Percentiles rank a stretch among this genome's conserved stretches.
Conservation (phyloP, 352 stramenopile genomes). For the Blastocystis sp. region DNA sequence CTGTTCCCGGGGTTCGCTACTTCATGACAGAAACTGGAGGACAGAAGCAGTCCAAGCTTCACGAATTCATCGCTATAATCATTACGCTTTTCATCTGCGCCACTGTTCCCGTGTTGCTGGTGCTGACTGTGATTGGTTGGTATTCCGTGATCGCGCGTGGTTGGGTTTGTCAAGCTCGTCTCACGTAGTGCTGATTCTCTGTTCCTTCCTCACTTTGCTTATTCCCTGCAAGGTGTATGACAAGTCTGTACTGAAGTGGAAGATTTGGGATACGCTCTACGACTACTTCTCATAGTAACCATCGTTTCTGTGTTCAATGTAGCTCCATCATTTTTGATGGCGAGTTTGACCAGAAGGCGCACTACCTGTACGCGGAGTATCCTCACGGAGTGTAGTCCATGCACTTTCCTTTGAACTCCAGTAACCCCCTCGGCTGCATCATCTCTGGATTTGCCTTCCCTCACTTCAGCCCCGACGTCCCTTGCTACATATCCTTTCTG, state of each 20-base stretch:
- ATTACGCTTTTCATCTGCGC: constrained; percentile 18
- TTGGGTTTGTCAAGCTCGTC: not conserved
- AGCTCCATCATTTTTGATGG: constrained; percentile 52
- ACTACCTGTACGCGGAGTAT: constrained; percentile 46
- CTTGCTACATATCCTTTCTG: constrained; percentile 28
- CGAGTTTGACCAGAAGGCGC: not conserved
- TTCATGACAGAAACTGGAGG: constrained; percentile 46
- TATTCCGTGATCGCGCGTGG: constrained; percentile 15
- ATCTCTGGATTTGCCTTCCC: constrained; percentile 43
- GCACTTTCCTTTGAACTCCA: not conserved
- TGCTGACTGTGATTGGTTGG: constrained; percentile 23
- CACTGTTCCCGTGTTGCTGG: constrained; percentile 7
- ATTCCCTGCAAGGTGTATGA: constrained; percentile 52
- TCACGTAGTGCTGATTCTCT: constrained; percentile 1
- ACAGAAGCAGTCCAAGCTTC: not conserved
- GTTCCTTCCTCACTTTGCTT: constrained; percentile 15
- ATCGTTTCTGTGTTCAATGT: not conserved
- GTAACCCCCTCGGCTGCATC: constrained; percentile 30
- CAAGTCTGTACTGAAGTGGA: constrained; percentile 11
- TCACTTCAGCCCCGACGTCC: constrained; percentile 1
- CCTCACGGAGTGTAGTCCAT: constrained; percentile 16
- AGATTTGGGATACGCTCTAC: constrained; percentile 39
- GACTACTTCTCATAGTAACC: constrained; percentile 46
- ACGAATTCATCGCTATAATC: constrained; percentile 14
- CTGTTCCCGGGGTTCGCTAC: constrained; percentile 27